phyloP scores from a whole-genome alignment of 192 early-diverging fungal genomes.

The Phycomyces blakesleeanus region DNA sequence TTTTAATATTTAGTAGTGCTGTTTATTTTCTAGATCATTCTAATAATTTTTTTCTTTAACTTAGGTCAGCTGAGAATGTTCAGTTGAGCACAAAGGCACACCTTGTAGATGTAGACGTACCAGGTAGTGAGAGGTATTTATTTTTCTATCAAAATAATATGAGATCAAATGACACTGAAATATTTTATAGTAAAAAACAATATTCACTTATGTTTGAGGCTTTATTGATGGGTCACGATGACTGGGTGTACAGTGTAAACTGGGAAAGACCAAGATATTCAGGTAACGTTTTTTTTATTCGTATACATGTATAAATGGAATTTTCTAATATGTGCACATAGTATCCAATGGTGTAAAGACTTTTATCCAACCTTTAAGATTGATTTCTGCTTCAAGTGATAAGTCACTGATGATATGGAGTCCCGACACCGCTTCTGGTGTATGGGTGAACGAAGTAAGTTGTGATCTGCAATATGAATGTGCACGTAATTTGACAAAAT shows the following conservation, averaged over 20 bases:
- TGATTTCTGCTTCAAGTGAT: slow-evolving; percentile 88
- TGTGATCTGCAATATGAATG: background rate
- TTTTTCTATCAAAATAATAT: no score
- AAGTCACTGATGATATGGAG: slow-evolving; percentile 90
- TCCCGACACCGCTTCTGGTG: slow-evolving; percentile 70
- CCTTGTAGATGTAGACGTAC: slow-evolving; percentile 52
- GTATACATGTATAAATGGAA: no score
- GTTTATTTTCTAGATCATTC: background rate
- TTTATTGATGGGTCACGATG: slow-evolving; percentile 92
- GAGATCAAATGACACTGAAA: no score
- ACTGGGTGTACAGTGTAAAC: slow-evolving; percentile 84
- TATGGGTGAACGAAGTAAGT: slow-evolving; percentile 74
- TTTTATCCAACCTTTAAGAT: slow-evolving; percentile 59
- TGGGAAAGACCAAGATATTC: slow-evolving; percentile 64
- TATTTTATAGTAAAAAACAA: slow-evolving; percentile 23
- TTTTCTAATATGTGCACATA: slow-evolving; percentile 9
- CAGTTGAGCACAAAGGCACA: slow-evolving; percentile 88
- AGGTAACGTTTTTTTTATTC: slow-evolving; percentile 5
- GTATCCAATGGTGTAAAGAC: slow-evolving; percentile 16
- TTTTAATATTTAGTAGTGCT: background rate
- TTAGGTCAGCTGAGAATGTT: slow-evolving; percentile 44
- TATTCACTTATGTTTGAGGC: slow-evolving; percentile 81
- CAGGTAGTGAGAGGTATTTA: slow-evolving; percentile 11
- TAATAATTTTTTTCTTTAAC: background rate
- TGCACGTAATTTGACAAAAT: no score